Base-by-base conservation (phyloP, 2,329 filamentous ascomycete genomes). In the Exophiala oligosperma region DNA sequence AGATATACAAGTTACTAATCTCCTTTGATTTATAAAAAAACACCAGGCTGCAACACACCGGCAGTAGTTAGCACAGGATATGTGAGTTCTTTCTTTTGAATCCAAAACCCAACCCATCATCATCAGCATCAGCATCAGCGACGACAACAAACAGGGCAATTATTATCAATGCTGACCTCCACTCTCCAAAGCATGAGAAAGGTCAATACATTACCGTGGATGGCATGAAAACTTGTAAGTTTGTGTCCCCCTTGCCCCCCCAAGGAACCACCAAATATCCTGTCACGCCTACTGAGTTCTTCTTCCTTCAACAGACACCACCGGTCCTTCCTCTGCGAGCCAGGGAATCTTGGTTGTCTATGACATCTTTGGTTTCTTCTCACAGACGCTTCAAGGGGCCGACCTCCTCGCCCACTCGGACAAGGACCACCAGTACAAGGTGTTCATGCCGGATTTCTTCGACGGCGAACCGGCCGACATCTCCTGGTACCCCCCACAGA, bases 381-480 rank as follows among this genome's bases (percentile, higher is more conserved):
- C 78, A 8, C 84, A 87, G 68, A 86, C 83, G 8, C 66, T 86
- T 17, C 84, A 87, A 67, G 84, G 84, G 47, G 83, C 84, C 62
- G 84, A 87, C 65, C 86, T 86, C 67, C 79, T 86, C 43, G 81
- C 84, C 28, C 73, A 76, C 65, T 76, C 79, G 35, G 79, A 87
- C 81, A 88, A 89, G 84, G 74, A 83, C 77, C 72, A 79, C 59
- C 84, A 89, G 69, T 94, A 95, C 79, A 86, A 86, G 66, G 90
- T 96, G 66, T 92, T 92, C 76, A 92, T 97, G 63, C 92, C 92
- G 28, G 92, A 97, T 76, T 93, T 90, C 81, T 96, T 96, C 78
- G 83, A 89, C 60, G 92, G 90, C 71, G 81, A 84, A 64, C 88
- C 90, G 37, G 84, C 80, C 60, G 81, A 83, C 65, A 83, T 86